Percentiles rank a stretch among this genome's conserved stretches.
Evolutionary conservation across 2,329 filamentous ascomycete genomes (phyloP).

Genomic region (Cytospora mali): DNA sequence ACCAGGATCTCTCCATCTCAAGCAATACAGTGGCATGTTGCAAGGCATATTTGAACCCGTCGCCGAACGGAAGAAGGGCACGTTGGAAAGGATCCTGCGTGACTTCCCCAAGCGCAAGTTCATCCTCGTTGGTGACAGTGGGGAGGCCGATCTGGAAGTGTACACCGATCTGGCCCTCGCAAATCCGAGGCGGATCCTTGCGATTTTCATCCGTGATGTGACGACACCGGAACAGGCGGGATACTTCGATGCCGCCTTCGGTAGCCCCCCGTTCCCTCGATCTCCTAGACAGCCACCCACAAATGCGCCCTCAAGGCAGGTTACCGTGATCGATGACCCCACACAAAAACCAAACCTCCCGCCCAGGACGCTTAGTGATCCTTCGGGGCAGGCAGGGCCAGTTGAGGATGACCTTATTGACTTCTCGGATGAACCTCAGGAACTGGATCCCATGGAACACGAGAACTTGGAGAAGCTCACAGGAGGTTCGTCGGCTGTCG

Average conservation of each 20-base stretch:
- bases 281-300: conserved; percentile 23
- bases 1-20: conserved; percentile 87
- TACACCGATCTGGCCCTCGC: conserved; percentile 91
- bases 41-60: conserved; percentile 98
- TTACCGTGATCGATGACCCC: conserved; percentile 30
- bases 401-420: conserved; percentile 64
- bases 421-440: conserved; percentile 56
- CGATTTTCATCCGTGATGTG: conserved; percentile 92
- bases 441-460: conserved; percentile 40
- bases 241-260: conserved; percentile 73
- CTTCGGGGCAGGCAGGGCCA: conserved; percentile 38
- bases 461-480: conserved; percentile 37
- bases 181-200: conserved; percentile 80
- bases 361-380: conserved; percentile 34
- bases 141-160: conserved; percentile 94
- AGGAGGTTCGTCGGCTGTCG: conserved; percentile 12
- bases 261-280: conserved; percentile 34
- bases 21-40: conserved; percentile 95
- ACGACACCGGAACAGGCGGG: conserved; percentile 74
- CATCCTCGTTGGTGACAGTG: conserved; percentile 90
- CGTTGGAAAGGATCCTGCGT: conserved; percentile 78
- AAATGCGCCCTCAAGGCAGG: conserved; percentile 28
- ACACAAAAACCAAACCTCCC: conserved; percentile 39
- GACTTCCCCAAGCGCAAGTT: conserved; percentile 93
- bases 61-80: conserved; percentile 88